Evolutionary conservation across 2,329 filamentous ascomycete species (phyloP).

Genomic region (Cladosporium cucumerinum): DNA sequence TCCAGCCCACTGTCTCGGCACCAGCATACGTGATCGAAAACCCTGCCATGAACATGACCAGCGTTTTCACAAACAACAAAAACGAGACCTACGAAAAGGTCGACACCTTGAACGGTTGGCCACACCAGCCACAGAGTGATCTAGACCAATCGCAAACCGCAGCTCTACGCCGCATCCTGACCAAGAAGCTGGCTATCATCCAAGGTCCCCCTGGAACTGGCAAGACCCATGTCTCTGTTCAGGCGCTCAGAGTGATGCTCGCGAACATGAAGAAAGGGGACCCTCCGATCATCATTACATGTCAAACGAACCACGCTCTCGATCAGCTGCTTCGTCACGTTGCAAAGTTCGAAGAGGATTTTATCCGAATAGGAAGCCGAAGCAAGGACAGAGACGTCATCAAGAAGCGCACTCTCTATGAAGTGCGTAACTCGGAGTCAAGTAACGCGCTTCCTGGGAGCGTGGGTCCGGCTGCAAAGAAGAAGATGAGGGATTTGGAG

Average conservation of each 20-base stretch:
- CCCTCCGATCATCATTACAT: conserved; percentile 72
- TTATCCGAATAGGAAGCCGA: conserved; percentile 66
- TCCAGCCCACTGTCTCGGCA: conserved; percentile 44
- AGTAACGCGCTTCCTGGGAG: conserved; percentile 40
- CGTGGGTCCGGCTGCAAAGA: conserved; percentile 38
- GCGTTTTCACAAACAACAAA: conserved; percentile 28
- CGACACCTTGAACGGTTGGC: conserved; percentile 56
- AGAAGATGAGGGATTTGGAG: conserved; percentile 43
- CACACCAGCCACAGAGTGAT: conserved; percentile 40
- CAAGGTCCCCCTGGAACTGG: conserved; percentile 79
- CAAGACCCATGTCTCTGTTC: conserved; percentile 79
- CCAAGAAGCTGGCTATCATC: conserved; percentile 68
- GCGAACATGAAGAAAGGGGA: conserved; percentile 54
- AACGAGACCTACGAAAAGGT: conserved; percentile 45
- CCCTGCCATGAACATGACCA: conserved; percentile 50
- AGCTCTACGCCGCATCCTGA: conserved; percentile 68
- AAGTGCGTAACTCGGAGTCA: conserved; percentile 48
- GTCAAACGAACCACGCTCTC: conserved; percentile 86
- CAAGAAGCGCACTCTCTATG: conserved; percentile 63
- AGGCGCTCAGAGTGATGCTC: conserved; percentile 64
- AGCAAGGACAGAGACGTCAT: conserved; percentile 63
- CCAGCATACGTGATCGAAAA: conserved; percentile 53
- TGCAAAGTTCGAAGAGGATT: conserved; percentile 58
- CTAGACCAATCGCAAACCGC: conserved; percentile 70
- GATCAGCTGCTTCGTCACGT: conserved; percentile 74